phyloP scores from a whole-genome alignment of 305 asterid species.

The Fraxinus velutina region DNA sequence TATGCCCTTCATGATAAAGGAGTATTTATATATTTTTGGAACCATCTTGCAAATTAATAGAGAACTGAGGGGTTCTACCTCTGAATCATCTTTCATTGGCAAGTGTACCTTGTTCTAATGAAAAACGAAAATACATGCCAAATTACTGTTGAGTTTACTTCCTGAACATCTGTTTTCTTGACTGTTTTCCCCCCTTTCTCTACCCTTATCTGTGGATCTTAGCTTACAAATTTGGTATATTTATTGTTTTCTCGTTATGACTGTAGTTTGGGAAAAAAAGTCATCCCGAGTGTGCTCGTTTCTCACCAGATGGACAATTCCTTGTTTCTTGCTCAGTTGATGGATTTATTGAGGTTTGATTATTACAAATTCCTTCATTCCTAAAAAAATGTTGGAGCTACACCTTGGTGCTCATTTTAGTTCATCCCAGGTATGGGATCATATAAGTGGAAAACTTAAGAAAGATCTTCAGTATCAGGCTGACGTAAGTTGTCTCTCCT shows the following conservation, averaged over 20 bases:
- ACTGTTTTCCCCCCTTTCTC: background rate
- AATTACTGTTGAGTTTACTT: background rate
- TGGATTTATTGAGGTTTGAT: constrained; percentile 86
- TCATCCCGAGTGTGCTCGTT: constrained; percentile 85
- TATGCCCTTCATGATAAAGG: constrained; percentile 2
- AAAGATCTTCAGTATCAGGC: constrained; percentile 99
- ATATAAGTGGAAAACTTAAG: constrained; percentile 88
- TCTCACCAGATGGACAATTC: constrained; percentile 99
- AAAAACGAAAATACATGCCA: background rate
- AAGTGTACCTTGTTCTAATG: background rate
- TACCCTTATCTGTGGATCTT: background rate
- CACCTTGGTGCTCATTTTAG: constrained; percentile 28
- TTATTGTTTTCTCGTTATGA: constrained; percentile 21
- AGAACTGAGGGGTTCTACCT: background rate
- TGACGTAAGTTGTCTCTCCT: constrained; percentile 58
- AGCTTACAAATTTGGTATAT: constrained; percentile 17
- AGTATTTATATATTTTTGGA: background rate
- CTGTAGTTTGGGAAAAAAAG: constrained; percentile 94
- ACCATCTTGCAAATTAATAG: background rate
- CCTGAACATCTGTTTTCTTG: constrained; percentile 6
- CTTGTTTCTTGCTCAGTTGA: constrained; percentile 95
- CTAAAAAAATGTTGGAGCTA: constrained; percentile 10
- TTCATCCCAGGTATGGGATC: constrained; percentile 84
- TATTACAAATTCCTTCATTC: constrained; percentile 19
- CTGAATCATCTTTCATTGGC: constrained; percentile 6